Percentiles rank a stretch among this genome's conserved stretches.
These are phyloP conservation scores for Boletus subcaerulescens DNA, from an alignment of 768 basidiomycete species.

Conservation along the genomic window DNA sequence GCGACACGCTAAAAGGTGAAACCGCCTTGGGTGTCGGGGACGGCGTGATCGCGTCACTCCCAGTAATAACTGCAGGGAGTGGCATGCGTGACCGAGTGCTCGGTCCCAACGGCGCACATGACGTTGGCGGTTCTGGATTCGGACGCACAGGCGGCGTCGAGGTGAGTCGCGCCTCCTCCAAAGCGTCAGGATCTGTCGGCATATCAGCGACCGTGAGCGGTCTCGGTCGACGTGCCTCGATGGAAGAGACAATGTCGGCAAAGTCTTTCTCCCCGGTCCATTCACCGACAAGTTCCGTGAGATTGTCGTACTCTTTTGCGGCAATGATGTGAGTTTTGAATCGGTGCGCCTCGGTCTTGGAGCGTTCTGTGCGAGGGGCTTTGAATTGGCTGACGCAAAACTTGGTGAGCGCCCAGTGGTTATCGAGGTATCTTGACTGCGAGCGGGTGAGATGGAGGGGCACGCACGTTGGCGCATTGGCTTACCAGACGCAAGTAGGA, in stretches of 20 bases:
- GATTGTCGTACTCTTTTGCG: constrained; percentile 60
- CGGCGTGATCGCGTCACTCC: constrained; percentile 46
- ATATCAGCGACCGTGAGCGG: constrained; percentile 15
- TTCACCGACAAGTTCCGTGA: constrained; percentile 48
- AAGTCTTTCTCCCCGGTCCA: constrained; percentile 67
- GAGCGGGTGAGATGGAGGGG: constrained; percentile 1
- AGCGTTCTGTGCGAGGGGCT: constrained; percentile 52
- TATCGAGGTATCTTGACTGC: constrained; percentile 71
- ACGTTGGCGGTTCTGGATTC: constrained; percentile 57
- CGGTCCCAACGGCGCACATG: constrained; percentile 41
- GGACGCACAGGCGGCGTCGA: constrained; percentile 50
- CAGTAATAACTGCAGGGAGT: constrained; percentile 40
- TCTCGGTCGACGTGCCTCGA: constrained; percentile 32
- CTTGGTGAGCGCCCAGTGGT: constrained; percentile 83
- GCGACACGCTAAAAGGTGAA: constrained; percentile 8
- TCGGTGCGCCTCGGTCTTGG: constrained; percentile 56
- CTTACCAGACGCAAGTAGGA: constrained; percentile 71
- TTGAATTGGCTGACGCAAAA: constrained; percentile 86
- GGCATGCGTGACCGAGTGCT: constrained; percentile 36
- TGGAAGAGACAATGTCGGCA: constrained; percentile 47
- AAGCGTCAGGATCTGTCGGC: not conserved
- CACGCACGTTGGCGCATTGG: not conserved
- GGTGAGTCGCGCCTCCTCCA: constrained; percentile 30
- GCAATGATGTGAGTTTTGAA: constrained; percentile 51
- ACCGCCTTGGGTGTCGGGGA: constrained; percentile 34